Conservation (phyloP, 2,329 filamentous ascomycete genomes). For the Sordariomycetes sp. region DNA sequence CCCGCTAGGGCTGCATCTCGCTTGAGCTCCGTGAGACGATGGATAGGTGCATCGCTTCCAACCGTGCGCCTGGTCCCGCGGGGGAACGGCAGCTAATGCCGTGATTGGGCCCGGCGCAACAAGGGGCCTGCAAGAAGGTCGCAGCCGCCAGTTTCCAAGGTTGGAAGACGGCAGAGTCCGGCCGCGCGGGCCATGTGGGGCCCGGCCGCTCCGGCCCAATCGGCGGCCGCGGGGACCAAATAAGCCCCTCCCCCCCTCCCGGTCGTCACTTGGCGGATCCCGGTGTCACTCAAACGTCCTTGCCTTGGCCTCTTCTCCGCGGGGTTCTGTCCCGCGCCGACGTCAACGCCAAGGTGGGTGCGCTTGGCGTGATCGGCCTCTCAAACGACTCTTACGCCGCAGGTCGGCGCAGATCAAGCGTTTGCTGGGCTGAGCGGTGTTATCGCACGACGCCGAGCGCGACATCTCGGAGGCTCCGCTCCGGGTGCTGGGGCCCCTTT, state of each 20-base stretch:
- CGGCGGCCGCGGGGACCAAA: not conserved
- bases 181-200: not conserved
- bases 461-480: conserved; percentile 1
- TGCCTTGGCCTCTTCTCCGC: not conserved
- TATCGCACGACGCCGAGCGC: conserved; percentile 1
- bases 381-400: conserved; percentile 3
- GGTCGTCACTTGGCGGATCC: conserved; percentile 1
- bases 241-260: no score
- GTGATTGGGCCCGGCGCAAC: not conserved
- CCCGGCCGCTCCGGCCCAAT: not conserved
- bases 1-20: not conserved
- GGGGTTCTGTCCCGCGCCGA: not conserved
- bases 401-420: not conserved
- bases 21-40: conserved; percentile 1
- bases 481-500: not conserved
- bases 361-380: conserved; percentile 2
- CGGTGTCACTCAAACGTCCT: not conserved
- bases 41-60: conserved; percentile 3
- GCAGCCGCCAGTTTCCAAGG: conserved; percentile 5
- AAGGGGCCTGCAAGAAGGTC: conserved; percentile 1
- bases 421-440: no score
- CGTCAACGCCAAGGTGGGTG: not conserved
- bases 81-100: not conserved
- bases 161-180: not conserved
- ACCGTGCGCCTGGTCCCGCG: not conserved